phyloP scores from a whole-genome alignment of 108 stramenopile genomes.

The Mayamaea pseudoterrestris region DNA sequence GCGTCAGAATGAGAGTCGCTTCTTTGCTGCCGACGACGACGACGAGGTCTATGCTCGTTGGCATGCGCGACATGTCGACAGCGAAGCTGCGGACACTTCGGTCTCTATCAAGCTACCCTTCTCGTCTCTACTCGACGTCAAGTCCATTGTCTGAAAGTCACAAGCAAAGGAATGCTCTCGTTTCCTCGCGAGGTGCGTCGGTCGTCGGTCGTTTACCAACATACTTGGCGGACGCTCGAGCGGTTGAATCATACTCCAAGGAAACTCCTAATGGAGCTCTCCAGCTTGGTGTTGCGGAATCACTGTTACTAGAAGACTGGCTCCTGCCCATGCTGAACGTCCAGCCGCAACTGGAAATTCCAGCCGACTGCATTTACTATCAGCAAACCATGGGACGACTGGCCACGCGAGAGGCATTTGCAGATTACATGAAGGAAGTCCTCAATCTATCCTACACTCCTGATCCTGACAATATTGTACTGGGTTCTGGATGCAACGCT shows the following conservation, averaged over 20 bases:
- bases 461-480: constrained; percentile 37
- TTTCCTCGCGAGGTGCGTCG: constrained; percentile 17
- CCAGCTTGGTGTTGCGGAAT: constrained; percentile 73
- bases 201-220: constrained; percentile 48
- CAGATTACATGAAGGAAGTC: constrained; percentile 38
- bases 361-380: constrained; percentile 68
- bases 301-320: constrained; percentile 64
- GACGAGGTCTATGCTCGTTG: too few species aligned
- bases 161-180: too few species aligned
- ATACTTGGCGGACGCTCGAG: constrained; percentile 61
- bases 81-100: too few species aligned
- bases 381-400: constrained; percentile 69
- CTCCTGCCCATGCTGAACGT: constrained; percentile 28
- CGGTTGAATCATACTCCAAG: constrained; percentile 35
- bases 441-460: too few species aligned
- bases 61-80: too few species aligned
- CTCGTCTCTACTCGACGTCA: too few species aligned
- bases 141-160: too few species aligned
- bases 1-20: too few species aligned
- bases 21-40: too few species aligned
- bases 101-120: too few species aligned
- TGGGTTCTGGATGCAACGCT: constrained; percentile 83
- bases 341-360: background rate
- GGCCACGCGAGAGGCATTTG: constrained; percentile 37
- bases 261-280: constrained; percentile 49